A percentile compares a stretch with the other conserved stretches of the same genome.
These are phyloP conservation scores for Podospora didyma DNA, from an alignment of 495 filamentous ascomycete species.

Conservation along the genomic window DNA sequence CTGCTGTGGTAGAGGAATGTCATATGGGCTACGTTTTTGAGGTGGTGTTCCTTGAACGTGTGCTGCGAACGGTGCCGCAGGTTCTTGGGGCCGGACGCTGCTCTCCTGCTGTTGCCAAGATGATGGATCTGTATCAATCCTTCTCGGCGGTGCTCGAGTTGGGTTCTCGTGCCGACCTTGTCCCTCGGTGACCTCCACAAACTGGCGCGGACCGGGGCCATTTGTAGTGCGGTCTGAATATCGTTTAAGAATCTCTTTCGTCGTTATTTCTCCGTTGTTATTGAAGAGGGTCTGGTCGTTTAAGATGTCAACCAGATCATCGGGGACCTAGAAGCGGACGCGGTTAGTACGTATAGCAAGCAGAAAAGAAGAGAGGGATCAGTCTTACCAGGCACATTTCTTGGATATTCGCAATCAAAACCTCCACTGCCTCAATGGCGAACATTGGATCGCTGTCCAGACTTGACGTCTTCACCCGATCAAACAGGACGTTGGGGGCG, in stretches of 20 bases:
- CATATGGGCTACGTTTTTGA: slow-evolving; percentile 37
- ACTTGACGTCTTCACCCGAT: slow-evolving; percentile 56
- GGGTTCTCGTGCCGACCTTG: slow-evolving; percentile 43
- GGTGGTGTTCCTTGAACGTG: slow-evolving; percentile 38
- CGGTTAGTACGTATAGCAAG: slow-evolving; percentile 21
- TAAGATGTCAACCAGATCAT: slow-evolving; percentile 81
- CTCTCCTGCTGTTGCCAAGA: slow-evolving; percentile 79
- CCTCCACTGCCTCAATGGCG: slow-evolving; percentile 87
- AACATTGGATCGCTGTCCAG: slow-evolving; percentile 82
- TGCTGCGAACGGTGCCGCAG: slow-evolving; percentile 30
- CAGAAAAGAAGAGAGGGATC: slow-evolving; percentile 29
- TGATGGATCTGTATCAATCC: slow-evolving; percentile 72
- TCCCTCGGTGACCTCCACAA: slow-evolving; percentile 56
- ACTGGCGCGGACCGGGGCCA: slow-evolving; percentile 49
- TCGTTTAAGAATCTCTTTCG: slow-evolving; percentile 91
- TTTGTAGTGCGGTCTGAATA: slow-evolving; percentile 71
- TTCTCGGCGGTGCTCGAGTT: slow-evolving; percentile 45
- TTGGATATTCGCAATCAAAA: slow-evolving; percentile 87
- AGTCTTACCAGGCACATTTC: slow-evolving; percentile 83
- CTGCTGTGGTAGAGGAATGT: slow-evolving; percentile 16
- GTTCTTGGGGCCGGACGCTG: slow-evolving; percentile 71
- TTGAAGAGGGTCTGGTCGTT: slow-evolving; percentile 78
- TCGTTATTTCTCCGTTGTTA: slow-evolving; percentile 79
- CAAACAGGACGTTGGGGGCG: slow-evolving; percentile 88
- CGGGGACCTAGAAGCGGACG: slow-evolving; percentile 67